These are phyloP conservation scores for Irpex rosettiformis DNA, from an alignment of 1,284 basidiomycete genomes.

Conservation along the genomic window DNA sequence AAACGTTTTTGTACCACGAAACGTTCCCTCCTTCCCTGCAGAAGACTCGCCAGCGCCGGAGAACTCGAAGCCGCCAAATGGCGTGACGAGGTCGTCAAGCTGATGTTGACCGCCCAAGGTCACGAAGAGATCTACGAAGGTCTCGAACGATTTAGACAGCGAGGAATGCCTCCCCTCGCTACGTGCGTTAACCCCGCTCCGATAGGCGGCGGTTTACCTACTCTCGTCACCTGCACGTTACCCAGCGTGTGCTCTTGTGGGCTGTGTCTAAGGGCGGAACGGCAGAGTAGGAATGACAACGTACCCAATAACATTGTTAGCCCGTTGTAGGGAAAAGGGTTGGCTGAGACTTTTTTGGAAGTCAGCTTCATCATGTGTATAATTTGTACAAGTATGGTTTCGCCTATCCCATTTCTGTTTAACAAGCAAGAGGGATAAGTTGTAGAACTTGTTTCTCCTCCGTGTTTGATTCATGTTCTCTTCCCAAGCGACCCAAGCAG, in stretches of 20 bases:
- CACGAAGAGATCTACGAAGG: neutral
- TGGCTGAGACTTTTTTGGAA: too few relatives aligned
- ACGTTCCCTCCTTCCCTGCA: neutral
- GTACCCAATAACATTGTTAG: too few relatives aligned
- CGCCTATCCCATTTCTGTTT: neutral
- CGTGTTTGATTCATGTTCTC: constrained; percentile 29
- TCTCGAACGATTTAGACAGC: neutral
- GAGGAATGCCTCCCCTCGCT: neutral
- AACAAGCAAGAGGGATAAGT: too few relatives aligned
- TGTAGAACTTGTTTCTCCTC: neutral
- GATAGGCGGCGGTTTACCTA: neutral
- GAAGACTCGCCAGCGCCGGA: neutral
- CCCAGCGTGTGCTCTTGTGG: too few relatives aligned
- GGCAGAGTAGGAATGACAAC: too few relatives aligned
- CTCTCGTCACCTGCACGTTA: neutral
- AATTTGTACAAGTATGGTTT: too few relatives aligned
- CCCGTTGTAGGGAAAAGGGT: too few relatives aligned
- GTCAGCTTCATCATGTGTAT: too few relatives aligned
- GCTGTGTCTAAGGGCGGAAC: too few relatives aligned
- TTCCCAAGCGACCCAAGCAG: constrained; percentile 83
- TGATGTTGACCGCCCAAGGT: neutral
- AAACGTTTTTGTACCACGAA: too few relatives aligned
- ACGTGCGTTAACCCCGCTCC: neutral
- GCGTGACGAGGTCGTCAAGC: constrained; percentile 1
- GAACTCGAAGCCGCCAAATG: neutral